Percentiles rank a stretch among this genome's conserved stretches.
Evolutionary conservation across 371 early-diverging fungal genomes (phyloP).

Genomic region (Choanephora cucurbitarum): DNA sequence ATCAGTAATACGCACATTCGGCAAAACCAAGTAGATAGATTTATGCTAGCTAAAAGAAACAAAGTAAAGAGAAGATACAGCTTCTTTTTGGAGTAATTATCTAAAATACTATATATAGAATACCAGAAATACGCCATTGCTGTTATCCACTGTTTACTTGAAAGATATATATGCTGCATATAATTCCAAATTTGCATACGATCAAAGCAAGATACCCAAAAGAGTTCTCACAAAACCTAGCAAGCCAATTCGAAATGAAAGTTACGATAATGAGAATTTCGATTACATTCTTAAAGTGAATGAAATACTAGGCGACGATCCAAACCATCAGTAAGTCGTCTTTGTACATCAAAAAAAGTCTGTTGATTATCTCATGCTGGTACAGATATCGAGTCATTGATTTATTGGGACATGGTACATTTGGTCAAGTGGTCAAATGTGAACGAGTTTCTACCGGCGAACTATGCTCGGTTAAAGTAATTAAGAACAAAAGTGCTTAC

Average conservation of each 20-base stretch:
- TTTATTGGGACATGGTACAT: constrained; percentile 95
- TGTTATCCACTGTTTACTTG: constrained; percentile 51
- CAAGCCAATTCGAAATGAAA: constrained; percentile 86
- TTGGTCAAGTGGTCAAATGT: constrained; percentile 98
- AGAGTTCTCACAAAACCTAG: constrained; percentile 93
- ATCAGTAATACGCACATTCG: not conserved
- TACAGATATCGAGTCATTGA: constrained; percentile 84
- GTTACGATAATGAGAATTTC: constrained; percentile 89
- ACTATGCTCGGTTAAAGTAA: constrained; percentile 93
- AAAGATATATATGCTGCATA: constrained; percentile 70
- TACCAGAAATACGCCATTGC: not conserved
- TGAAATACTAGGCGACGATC: constrained; percentile 82
- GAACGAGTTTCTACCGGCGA: constrained; percentile 83
- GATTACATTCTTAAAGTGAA: constrained; percentile 96
- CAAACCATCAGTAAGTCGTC: constrained; percentile 77
- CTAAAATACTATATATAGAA: too few species aligned
- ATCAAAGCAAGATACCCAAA: constrained; percentile 74
- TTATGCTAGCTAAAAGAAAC: constrained; percentile 7
- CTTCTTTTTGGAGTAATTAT: too few species aligned
- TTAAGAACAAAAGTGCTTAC: constrained; percentile 94
- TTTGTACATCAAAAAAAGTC: too few species aligned
- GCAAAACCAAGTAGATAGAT: constrained; percentile 10
- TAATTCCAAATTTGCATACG: constrained; percentile 77
- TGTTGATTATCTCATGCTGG: not conserved
- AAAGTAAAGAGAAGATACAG: constrained; percentile 11